Evolutionary conservation across 305 asterid genomes (phyloP).

Genomic region (Fraxinus platypoda): DNA sequence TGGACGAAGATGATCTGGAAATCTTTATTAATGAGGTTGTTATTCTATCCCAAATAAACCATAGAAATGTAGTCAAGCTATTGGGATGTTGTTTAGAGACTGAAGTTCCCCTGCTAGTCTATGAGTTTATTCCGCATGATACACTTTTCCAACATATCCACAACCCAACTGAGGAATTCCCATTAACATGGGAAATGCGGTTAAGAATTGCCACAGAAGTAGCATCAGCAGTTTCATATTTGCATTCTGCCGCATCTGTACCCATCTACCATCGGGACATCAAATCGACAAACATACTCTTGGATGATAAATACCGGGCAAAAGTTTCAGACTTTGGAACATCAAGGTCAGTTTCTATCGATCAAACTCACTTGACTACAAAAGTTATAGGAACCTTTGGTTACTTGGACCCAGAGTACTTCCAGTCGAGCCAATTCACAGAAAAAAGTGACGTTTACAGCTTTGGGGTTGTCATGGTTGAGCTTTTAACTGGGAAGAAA

Average conservation of each 20-base stretch:
- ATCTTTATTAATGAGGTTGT: slow-evolving; percentile 16
- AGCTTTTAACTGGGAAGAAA: background rate
- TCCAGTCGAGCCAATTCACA: background rate
- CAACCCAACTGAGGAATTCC: background rate
- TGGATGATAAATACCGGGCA: background rate
- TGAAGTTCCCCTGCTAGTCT: background rate
- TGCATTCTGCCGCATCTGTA: background rate
- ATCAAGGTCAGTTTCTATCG: background rate
- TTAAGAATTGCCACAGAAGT: background rate
- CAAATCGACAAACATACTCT: background rate
- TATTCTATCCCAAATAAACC: slow-evolving; percentile 17
- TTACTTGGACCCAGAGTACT: background rate
- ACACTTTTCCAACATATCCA: slow-evolving; percentile 7
- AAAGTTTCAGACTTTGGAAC: background rate
- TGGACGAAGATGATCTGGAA: slow-evolving; percentile 4
- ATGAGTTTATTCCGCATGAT: background rate
- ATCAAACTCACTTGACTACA: background rate
- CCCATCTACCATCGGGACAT: background rate
- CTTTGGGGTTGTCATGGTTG: background rate
- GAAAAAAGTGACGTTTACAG: background rate
- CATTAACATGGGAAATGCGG: background rate
- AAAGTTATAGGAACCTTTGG: background rate
- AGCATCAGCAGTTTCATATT: background rate
- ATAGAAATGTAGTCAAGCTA: background rate
- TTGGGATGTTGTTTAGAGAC: background rate